These are phyloP conservation scores for Adansonia madagascariensis DNA, from an alignment of 441 rosid genomes.

Conservation along the genomic window DNA sequence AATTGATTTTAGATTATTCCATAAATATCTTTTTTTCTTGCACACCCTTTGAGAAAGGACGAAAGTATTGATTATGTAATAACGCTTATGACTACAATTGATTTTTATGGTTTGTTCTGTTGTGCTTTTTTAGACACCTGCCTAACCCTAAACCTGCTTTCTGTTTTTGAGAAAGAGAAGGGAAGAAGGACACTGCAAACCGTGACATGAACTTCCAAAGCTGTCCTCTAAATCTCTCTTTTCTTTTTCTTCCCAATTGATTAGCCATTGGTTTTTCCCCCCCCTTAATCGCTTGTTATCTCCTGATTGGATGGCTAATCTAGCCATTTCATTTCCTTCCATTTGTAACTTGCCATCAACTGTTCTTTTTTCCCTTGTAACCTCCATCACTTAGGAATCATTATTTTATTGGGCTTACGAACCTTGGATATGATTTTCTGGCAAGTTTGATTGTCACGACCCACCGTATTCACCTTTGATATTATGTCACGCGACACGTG, in stretches of 20 bases:
- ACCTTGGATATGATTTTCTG: no score
- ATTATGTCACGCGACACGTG: not conserved
- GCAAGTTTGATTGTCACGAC: no score
- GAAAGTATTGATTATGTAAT: not conserved
- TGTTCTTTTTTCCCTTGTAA: no score
- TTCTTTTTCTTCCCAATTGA: not conserved
- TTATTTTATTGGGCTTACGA: no score
- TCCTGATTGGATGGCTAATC: constrained; percentile 24
- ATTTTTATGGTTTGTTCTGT: constrained; percentile 24
- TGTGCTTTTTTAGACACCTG: constrained; percentile 42
- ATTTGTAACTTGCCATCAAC: not conserved
- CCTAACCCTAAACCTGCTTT: not conserved
- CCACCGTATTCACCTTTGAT: not conserved
- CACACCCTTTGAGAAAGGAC: not conserved
- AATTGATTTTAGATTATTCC: not conserved
- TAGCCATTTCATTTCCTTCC: not conserved
- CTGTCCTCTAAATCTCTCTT: not conserved
- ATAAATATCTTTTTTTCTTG: not conserved
- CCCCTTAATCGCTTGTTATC: not conserved
- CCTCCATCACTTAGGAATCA: no score
- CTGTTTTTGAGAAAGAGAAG: not conserved
- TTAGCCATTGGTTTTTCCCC: not conserved
- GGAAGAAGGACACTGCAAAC: not conserved
- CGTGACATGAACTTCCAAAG: constrained; percentile 18
- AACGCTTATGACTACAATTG: not conserved